phyloP scores from a whole-genome alignment of 2,329 filamentous ascomycete genomes.

The Diplodia corticola region DNA sequence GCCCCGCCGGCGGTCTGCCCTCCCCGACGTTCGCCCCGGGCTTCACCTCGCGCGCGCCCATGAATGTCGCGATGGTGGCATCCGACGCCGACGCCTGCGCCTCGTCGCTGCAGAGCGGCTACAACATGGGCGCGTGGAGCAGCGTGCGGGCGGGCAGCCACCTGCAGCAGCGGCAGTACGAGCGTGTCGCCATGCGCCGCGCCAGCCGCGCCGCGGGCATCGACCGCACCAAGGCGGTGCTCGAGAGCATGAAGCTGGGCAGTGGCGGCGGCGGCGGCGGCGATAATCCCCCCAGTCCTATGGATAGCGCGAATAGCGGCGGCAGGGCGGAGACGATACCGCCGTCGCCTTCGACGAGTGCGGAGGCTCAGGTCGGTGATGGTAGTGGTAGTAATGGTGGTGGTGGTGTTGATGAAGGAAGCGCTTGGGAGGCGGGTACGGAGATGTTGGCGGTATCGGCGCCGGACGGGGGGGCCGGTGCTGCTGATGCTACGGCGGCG shows the following conservation, averaged over 20 bases:
- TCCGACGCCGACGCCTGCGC: constrained; percentile 27
- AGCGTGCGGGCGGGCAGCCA: constrained; percentile 54
- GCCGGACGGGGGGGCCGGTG: constrained; percentile 14
- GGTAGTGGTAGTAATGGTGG: background rate
- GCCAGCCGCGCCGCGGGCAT: constrained; percentile 19
- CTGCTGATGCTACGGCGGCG: constrained; percentile 15
- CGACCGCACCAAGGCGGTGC: background rate
- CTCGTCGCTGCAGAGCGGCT: constrained; percentile 39
- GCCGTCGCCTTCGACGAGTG: background rate
- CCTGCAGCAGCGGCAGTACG: constrained; percentile 58
- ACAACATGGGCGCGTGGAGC: constrained; percentile 62
- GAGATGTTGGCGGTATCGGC: background rate
- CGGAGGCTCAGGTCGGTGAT: too few species aligned
- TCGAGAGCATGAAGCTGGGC: constrained; percentile 5
- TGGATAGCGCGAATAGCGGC: background rate
- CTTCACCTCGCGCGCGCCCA: constrained; percentile 28
- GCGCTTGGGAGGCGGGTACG: background rate
- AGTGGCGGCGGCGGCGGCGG: background rate
- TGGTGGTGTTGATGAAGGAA: background rate
- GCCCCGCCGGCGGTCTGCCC: constrained; percentile 28
- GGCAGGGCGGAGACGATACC: background rate
- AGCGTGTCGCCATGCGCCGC: constrained; percentile 63
- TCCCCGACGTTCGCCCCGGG: constrained; percentile 31
- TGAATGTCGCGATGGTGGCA: constrained; percentile 2
- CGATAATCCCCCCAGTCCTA: background rate